Conservation (phyloP, 257 asterid species). For the Rehmannia glutinosa region DNA sequence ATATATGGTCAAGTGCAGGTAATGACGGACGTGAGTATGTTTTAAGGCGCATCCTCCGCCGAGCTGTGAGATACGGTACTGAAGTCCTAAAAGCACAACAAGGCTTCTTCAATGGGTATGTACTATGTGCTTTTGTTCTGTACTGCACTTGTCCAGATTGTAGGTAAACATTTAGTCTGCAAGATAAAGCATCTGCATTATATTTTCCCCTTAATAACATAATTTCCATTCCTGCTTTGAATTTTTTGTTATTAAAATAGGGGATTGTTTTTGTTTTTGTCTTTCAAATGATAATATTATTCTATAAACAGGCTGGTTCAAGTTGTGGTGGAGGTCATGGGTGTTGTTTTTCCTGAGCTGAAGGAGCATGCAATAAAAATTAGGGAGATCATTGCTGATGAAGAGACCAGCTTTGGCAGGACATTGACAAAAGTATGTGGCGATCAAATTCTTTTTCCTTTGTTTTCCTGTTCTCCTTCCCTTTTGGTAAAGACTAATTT, state of each 20-base stretch:
- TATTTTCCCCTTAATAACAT: not conserved
- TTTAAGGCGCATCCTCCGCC: constrained; percentile 89
- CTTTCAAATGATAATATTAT: constrained; percentile 13
- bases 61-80: constrained; percentile 98
- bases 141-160: not conserved
- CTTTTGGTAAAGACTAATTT: not conserved
- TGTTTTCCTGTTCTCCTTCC: not conserved
- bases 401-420: constrained; percentile 91
- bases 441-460: not conserved
- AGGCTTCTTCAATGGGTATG: constrained; percentile 88
- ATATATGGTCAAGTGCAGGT: constrained; percentile 44
- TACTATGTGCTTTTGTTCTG: not conserved
- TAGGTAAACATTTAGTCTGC: not conserved
- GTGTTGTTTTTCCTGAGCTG: constrained; percentile 89
- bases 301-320: constrained; percentile 64
- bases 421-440: constrained; percentile 71
- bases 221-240: not conserved
- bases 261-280: not conserved
- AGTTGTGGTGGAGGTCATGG: constrained; percentile 78
- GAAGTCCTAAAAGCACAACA: constrained; percentile 85
- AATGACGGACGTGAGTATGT: constrained; percentile 99
- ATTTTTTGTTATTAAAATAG: not conserved
- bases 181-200: not conserved
- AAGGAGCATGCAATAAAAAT: constrained; percentile 57
- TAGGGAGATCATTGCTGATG: constrained; percentile 72